A percentile compares a stretch with the other conserved stretches of the same genome.
phyloP scores from a whole-genome alignment of 306 rosid species.

The Hippophae rhamnoides region DNA sequence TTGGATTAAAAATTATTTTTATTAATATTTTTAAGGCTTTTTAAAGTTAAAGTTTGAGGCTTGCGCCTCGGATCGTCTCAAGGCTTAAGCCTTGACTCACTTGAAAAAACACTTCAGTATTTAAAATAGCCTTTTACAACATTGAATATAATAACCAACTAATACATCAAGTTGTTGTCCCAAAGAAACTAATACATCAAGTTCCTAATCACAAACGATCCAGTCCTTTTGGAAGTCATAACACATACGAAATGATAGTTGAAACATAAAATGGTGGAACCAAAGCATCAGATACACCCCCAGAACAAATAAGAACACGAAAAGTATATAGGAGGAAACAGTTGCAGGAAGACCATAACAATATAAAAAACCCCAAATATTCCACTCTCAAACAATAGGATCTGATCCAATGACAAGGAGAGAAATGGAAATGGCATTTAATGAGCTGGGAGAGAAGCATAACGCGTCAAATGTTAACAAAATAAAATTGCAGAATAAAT shows the following conservation, averaged over 20 bases:
- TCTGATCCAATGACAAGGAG: background rate
- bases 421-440: slow-evolving; percentile 23
- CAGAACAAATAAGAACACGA: background rate
- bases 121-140: too few species aligned
- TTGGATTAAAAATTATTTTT: too few species aligned
- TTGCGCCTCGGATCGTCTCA: too few species aligned
- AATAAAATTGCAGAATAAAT: slow-evolving; percentile 17
- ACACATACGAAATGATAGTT: background rate
- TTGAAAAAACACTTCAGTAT: too few species aligned
- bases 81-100: too few species aligned
- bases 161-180: too few species aligned
- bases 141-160: too few species aligned
- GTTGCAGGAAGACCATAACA: background rate
- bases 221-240: slow-evolving; percentile 1
- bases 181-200: slow-evolving; percentile 6
- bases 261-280: background rate
- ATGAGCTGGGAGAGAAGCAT: slow-evolving; percentile 20
- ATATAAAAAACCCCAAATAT: background rate
- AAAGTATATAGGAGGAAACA: too few species aligned
- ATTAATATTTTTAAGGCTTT: too few species aligned
- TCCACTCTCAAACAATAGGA: slow-evolving; percentile 11
- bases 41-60: too few species aligned
- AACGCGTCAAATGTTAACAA: slow-evolving; percentile 20
- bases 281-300: slow-evolving; percentile 3
- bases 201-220: slow-evolving; percentile 3